Evolutionary conservation across 73 alveolate species (phyloP), one percentile per base, ranked within the genome.

Genomic region (Paramecium pentaurelia): DNA sequence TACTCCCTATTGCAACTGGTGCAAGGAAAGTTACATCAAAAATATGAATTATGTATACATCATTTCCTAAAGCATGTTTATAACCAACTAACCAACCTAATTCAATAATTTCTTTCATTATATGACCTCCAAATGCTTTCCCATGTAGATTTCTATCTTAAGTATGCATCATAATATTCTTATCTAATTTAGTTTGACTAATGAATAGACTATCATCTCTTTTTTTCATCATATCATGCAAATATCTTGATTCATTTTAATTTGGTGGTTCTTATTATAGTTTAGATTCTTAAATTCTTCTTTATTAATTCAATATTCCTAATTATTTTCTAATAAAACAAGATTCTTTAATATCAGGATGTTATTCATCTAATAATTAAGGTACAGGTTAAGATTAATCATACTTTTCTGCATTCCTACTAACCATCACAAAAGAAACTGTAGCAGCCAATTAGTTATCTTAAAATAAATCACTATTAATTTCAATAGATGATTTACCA

Each of bases 81-180:
- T 45, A 80, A 80, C 91, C 91, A 6, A 80, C 91, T 27, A 80
- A 27, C 71, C 75, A 80, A 27, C 91, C 91, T 45, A 80, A 49
- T 47, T 80, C 91, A 3, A 80, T 80, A 2, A 80, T 80, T 80
- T 80, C 91, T 22, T 80, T 80, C 91, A 80, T 80, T 27, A 80
- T 49, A 40, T 42, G 73, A 10, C 91, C 91, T 25, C 91, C 91
- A 36, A 80, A 80, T 11, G 91, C 91, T 22, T 45, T 45, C n/a
- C 91, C 91, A 80, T 80, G 91, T 1, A 80, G 75, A 80, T 80
- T 80, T 49, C 75, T 45, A 45, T 80, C 75, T 22, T 80, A 27
- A 44, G 75, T 32, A 27, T 80, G 75, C 71, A 80, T 49, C 73
- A 80, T 25, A 0, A 44, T 45, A 14, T 80, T 80, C 30, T 80